Evolutionary conservation across 306 rosid genomes (phyloP), one percentile per base, ranked within the genome.

Genomic region (Pyrus pyrifolia): DNA sequence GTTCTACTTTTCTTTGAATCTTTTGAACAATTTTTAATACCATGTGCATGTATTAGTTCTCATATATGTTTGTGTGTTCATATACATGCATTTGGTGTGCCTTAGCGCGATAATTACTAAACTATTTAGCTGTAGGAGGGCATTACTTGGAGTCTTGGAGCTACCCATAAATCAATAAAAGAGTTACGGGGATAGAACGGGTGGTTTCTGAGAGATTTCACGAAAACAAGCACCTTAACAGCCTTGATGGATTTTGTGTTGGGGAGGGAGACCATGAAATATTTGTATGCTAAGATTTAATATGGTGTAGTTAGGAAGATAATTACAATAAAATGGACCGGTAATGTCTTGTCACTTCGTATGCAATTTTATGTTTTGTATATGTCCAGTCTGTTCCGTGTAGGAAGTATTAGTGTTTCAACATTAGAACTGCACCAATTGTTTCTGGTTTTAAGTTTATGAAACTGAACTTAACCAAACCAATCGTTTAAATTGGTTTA

Each of bases 1-100:
- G 81, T 70, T 76, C 81, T 61, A 91, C 91, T 93, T 31, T 63
- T 83, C 69, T 81, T 60, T 69, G 27, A 63, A 78, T 74, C 72
- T 53, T 27, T 49, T 27, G 60, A 49, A n/a, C n/a, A n/a, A n/a
- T n/a, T n/a, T n/a, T n/a, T n/a, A n/a, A 67, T 77, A 5, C 53
- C 59, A 12, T 33, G 9, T 76, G 81, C 68, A 29, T 68, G 27
- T 72, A 19, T 30, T 80, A 46, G 68, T 42, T 81, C 72, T 29
- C 18, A 5, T 29, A 15, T 35, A 8, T 13, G 59, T 11, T 25
- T 21, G 13, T 5, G 5, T 21, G 23, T 46, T 13, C 15, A 13
- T 46, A 14, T 45, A 45, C 53, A 49, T 49, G 53, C 53, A 49
- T 14, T 49, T 49, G 53, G 53, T 49, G 53, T 49, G 19, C 53